Evolutionary conservation across 31 red algal genomes (phyloP).

Genomic region (Endocladia muricata): DNA sequence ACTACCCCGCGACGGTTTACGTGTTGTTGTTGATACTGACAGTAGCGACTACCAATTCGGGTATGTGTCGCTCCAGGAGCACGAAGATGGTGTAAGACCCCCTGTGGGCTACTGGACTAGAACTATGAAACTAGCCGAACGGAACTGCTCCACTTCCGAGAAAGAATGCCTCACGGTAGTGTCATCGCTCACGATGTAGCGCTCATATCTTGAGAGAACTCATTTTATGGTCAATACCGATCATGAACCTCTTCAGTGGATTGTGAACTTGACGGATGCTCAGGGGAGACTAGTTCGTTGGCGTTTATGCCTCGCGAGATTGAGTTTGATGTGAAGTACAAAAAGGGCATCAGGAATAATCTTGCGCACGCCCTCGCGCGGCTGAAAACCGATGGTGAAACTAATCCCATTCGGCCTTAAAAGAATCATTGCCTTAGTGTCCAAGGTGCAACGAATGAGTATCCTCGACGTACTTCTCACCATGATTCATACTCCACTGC

Average conservation of each 20-base stretch:
- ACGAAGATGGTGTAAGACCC: neutral
- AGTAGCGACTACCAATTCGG: neutral
- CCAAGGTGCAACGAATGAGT: too few relatives aligned
- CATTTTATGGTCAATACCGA: slow-evolving; percentile 26
- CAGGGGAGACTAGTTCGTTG: neutral
- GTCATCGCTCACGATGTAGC: neutral
- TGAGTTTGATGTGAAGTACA: neutral
- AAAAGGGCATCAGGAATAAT: neutral
- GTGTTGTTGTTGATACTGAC: neutral
- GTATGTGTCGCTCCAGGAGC: neutral
- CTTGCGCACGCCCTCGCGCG: neutral
- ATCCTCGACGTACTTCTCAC: too few relatives aligned
- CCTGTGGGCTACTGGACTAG: slow-evolving; percentile 8
- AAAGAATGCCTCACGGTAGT: slow-evolving; percentile 42
- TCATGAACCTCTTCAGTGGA: slow-evolving; percentile 25
- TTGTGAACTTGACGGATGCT: neutral
- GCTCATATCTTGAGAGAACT: slow-evolving; percentile 1
- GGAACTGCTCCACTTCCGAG: slow-evolving; percentile 22
- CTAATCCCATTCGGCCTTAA: too few relatives aligned
- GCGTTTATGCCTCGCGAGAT: neutral
- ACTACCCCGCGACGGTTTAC: neutral
- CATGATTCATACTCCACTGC: too few relatives aligned
- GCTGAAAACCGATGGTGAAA: neutral
- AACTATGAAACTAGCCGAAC: slow-evolving; percentile 6
- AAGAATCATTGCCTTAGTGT: too few relatives aligned